phyloP scores from a whole-genome alignment of 2,329 filamentous ascomycete species.

The Leptodontidium sp. region DNA sequence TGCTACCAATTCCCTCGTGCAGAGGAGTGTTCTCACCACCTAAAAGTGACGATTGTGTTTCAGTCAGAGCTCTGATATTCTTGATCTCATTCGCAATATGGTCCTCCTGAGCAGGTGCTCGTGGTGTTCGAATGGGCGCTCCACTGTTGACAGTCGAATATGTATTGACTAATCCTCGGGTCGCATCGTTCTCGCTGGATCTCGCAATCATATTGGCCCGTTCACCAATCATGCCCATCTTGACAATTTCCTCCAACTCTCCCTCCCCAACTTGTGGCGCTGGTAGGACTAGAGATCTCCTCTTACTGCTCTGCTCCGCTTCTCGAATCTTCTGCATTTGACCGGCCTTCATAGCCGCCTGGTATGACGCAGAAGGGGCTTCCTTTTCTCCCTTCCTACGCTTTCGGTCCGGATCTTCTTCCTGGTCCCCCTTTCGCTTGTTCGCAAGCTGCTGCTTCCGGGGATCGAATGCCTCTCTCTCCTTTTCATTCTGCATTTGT shows the following conservation, averaged over 20 bases:
- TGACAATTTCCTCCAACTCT: slow-evolving; percentile 96
- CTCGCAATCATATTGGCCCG: slow-evolving; percentile 79
- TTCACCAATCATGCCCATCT: slow-evolving; percentile 96
- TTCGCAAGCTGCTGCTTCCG: slow-evolving; percentile 89
- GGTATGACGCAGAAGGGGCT: slow-evolving; percentile 77
- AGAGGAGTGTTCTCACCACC: slow-evolving; percentile 94
- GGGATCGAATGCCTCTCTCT: slow-evolving; percentile 88
- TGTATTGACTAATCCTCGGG: slow-evolving; percentile 84
- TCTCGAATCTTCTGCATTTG: slow-evolving; percentile 95
- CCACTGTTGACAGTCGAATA: slow-evolving; percentile 83
- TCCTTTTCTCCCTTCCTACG: slow-evolving; percentile 89
- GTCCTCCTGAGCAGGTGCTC: slow-evolving; percentile 91
- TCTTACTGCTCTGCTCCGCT: slow-evolving; percentile 95
- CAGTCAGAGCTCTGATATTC: slow-evolving; percentile 90
- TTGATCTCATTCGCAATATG: slow-evolving; percentile 95
- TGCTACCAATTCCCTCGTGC: slow-evolving; percentile 81
- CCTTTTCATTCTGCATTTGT: slow-evolving; percentile 78
- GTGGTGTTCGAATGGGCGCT: slow-evolving; percentile 90
- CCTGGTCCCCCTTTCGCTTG: slow-evolving; percentile 91
- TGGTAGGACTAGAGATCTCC: slow-evolving; percentile 82
- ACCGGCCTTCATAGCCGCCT: slow-evolving; percentile 90
- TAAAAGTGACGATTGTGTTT: slow-evolving; percentile 91
- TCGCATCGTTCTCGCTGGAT: slow-evolving; percentile 83
- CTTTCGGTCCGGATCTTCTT: slow-evolving; percentile 83
- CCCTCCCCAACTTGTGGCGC: slow-evolving; percentile 90